Percentiles rank a stretch among this genome's conserved stretches.
Evolutionary conservation across 495 filamentous ascomycete species (phyloP).

Genomic region (Aspergillus asperescens): DNA sequence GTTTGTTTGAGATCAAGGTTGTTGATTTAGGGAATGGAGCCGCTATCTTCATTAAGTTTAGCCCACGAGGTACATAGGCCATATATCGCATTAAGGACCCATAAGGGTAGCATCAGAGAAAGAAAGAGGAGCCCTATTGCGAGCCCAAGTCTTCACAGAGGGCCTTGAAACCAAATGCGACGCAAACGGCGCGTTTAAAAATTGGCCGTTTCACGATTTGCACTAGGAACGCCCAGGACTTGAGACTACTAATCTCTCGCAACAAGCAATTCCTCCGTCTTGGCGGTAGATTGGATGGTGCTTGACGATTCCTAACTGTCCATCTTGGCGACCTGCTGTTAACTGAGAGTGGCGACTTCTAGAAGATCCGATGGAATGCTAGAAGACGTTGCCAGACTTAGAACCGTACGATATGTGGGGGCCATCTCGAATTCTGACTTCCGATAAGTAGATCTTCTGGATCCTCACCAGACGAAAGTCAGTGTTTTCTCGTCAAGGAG

Average conservation of each 20-base stretch:
- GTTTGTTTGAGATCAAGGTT: not conserved
- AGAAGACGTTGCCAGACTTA: not conserved
- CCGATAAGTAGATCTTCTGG: no score
- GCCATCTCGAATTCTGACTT: no score
- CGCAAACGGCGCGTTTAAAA: not conserved
- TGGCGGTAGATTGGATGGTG: constrained; percentile 3
- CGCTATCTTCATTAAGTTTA: not conserved
- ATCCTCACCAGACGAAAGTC: no score
- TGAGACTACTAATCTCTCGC: constrained; percentile 5
- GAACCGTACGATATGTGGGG: not conserved
- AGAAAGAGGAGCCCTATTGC: not conserved
- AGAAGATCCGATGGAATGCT: not conserved
- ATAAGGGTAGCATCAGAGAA: constrained; percentile 1
- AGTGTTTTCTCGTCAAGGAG: no score
- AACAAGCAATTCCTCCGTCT: constrained; percentile 21
- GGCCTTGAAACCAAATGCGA: not conserved
- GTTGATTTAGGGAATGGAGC: not conserved
- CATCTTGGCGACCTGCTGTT: not conserved
- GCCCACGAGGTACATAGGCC: not conserved
- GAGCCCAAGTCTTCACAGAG: not conserved
- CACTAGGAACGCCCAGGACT: constrained; percentile 11
- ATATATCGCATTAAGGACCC: constrained; percentile 1
- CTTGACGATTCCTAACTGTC: not conserved
- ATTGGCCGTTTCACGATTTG: constrained; percentile 17
- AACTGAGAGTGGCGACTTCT: constrained; percentile 1